phyloP scores from a whole-genome alignment of 495 filamentous ascomycete genomes.

The Aspergillus leporis region DNA sequence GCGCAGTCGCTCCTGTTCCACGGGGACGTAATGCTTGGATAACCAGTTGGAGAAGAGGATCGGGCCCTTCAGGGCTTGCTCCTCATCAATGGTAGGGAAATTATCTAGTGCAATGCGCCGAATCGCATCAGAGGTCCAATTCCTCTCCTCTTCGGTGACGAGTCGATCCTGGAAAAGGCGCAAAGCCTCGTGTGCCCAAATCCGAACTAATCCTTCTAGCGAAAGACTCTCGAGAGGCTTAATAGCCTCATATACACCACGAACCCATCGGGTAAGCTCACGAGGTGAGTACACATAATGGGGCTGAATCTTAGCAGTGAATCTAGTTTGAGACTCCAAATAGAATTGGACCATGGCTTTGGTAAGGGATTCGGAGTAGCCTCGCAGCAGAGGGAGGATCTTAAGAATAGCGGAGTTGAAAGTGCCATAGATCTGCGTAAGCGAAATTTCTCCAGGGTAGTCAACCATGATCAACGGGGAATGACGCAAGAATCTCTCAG shows the following conservation, averaged over 20 bases:
- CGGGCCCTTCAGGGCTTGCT: conserved; percentile 84
- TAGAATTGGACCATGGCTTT: conserved; percentile 99
- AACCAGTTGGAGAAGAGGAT: conserved; percentile 99
- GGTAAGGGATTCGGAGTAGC: conserved; percentile 90
- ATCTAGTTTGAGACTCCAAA: conserved; percentile 86
- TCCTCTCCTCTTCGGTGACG: conserved; percentile 88
- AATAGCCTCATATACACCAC: conserved; percentile 95
- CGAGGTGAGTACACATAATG: conserved; percentile 99
- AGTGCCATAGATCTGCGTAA: conserved; percentile 96
- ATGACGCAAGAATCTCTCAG: conserved; percentile 88
- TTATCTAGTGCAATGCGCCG: conserved; percentile 81
- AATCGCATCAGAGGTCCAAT: conserved; percentile 89
- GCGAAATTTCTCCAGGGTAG: conserved; percentile 92
- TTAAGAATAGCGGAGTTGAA: conserved; percentile 97
- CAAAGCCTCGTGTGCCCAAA: conserved; percentile 97
- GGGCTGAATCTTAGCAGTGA: conserved; percentile 93
- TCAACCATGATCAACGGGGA: conserved; percentile 98
- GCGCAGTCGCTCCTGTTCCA: conserved; percentile 88
- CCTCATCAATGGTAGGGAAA: conserved; percentile 90
- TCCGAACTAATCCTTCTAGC: conserved; percentile 89
- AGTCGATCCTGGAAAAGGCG: conserved; percentile 96
- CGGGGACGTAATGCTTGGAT: conserved; percentile 97
- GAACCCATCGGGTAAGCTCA: conserved; percentile 96
- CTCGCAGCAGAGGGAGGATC: conserved; percentile 91
- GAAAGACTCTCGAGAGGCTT: conserved; percentile 83